Conservation (phyloP, 768 basidiomycete species). For the Tubosaeta brunneosetosa region DNA sequence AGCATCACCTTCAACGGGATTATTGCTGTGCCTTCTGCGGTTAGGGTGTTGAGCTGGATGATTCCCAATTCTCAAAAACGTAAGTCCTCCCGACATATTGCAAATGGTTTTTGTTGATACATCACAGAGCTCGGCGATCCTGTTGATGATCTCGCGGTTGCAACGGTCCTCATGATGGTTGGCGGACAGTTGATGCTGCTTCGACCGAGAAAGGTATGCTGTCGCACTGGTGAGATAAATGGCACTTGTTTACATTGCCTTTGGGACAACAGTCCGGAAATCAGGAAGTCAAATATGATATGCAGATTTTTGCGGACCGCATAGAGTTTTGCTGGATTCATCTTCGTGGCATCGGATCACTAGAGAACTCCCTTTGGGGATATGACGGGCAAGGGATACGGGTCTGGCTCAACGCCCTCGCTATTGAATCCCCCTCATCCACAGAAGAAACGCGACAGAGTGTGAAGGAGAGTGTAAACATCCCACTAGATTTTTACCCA, state of each 20-base stretch:
- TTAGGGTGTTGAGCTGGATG: slow-evolving; percentile 95
- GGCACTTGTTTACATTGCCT: slow-evolving; percentile 1
- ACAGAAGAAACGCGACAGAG: slow-evolving; percentile 37
- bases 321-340: slow-evolving; percentile 99
- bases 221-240: background rate
- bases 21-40: slow-evolving; percentile 75
- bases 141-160: slow-evolving; percentile 84
- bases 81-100: slow-evolving; percentile 35
- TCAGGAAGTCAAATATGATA: slow-evolving; percentile 93
- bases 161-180: slow-evolving; percentile 93
- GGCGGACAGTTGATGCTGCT: slow-evolving; percentile 88
- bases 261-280: slow-evolving; percentile 55
- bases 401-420: slow-evolving; percentile 93
- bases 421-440: slow-evolving; percentile 64
- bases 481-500: slow-evolving; percentile 92
- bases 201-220: slow-evolving; percentile 74
- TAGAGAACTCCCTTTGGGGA: slow-evolving; percentile 98
- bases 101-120: slow-evolving; percentile 7
- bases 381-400: slow-evolving; percentile 88
- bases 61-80: slow-evolving; percentile 91
- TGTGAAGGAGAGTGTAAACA: slow-evolving; percentile 91
- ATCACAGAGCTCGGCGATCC: slow-evolving; percentile 88
- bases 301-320: slow-evolving; percentile 94
- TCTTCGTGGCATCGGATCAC: slow-evolving; percentile 82
- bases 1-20: slow-evolving; percentile 93